Percentiles rank a stretch among this genome's conserved stretches.
Evolutionary conservation across 371 early-diverging fungal genomes (phyloP).

Genomic region (Mortierella sp.): DNA sequence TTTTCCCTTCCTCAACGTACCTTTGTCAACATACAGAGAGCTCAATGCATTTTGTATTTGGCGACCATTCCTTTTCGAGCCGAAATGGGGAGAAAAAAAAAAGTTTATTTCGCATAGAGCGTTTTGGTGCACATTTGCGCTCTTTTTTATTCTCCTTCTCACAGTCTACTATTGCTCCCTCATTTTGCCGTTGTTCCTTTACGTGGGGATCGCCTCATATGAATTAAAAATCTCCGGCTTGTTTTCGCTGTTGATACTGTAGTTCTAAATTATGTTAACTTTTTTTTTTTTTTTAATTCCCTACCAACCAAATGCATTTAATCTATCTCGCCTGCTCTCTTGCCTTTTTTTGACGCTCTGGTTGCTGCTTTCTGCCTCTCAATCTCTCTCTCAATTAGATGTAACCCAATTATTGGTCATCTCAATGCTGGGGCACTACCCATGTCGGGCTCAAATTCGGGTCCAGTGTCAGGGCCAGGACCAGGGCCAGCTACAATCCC

Average conservation of each 20-base stretch:
- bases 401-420: conserved; percentile 3
- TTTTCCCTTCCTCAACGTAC: not conserved
- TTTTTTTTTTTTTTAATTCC: conserved; percentile 3
- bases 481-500: not conserved
- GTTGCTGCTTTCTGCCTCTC: no score
- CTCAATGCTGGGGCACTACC: not conserved
- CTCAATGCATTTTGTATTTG: not conserved
- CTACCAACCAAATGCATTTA: conserved; percentile 1
- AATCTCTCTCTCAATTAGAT: conserved; percentile 8
- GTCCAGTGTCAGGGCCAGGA: not conserved
- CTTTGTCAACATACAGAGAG: conserved; percentile 1
- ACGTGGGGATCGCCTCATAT: not conserved
- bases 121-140: not conserved
- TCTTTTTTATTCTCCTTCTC: not conserved
- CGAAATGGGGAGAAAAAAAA: not conserved
- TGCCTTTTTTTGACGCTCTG: not conserved
- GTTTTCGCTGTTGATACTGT: no score
- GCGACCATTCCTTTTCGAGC: not conserved
- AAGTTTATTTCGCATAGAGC: not conserved
- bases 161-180: not conserved
- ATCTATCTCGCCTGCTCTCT: conserved; percentile 3
- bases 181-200: not conserved
- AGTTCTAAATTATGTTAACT: not conserved
- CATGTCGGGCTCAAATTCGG: conserved; percentile 9
- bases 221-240: conserved; percentile 5